Evolutionary conservation across 805 yeast genomes (phyloP).

Genomic region (Cyberlindnera mississippiensis): DNA sequence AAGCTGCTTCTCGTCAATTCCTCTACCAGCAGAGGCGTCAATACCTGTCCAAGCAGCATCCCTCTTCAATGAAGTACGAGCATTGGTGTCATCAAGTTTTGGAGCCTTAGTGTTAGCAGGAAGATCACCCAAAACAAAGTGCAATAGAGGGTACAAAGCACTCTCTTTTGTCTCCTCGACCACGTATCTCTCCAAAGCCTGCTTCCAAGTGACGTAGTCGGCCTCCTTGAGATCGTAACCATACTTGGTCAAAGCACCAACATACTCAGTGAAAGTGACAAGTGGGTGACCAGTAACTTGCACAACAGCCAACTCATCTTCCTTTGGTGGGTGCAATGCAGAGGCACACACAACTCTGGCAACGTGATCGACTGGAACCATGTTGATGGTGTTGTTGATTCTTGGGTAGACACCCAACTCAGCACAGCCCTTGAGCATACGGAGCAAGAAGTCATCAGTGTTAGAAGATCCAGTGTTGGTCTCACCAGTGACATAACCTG

Average conservation of each 20-base stretch:
- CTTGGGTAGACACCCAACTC: conserved; percentile 86
- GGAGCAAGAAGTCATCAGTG: conserved; percentile 92
- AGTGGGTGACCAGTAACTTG: conserved; percentile 99
- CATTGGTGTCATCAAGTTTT: conserved; percentile 84
- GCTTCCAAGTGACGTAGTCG: conserved; percentile 78
- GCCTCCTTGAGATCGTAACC: conserved; percentile 67
- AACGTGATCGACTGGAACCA: conserved; percentile 98
- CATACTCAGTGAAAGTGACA: conserved; percentile 69
- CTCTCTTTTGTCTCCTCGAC: conserved; percentile 70
- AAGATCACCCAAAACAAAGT: conserved; percentile 88
- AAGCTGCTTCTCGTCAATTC: conserved; percentile 63
- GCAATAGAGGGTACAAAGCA: conserved; percentile 89
- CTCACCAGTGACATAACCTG: conserved; percentile 94
- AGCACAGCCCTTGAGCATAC: conserved; percentile 92
- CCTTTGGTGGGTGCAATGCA: conserved; percentile 68
- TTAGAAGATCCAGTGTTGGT: conserved; percentile 82
- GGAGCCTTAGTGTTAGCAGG: conserved; percentile 94
- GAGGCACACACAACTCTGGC: conserved; percentile 86
- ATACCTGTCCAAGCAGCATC: conserved; percentile 63
- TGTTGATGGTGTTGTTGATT: conserved; percentile 82
- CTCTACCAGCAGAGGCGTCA: conserved; percentile 67
- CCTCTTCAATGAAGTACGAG: conserved; percentile 58
- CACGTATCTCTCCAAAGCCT: conserved; percentile 70
- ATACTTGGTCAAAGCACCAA: conserved; percentile 57
- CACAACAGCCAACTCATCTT: conserved; percentile 59